Evolutionary conservation across 495 filamentous ascomycete species (phyloP).

Genomic region (Entonaema liquescens): DNA sequence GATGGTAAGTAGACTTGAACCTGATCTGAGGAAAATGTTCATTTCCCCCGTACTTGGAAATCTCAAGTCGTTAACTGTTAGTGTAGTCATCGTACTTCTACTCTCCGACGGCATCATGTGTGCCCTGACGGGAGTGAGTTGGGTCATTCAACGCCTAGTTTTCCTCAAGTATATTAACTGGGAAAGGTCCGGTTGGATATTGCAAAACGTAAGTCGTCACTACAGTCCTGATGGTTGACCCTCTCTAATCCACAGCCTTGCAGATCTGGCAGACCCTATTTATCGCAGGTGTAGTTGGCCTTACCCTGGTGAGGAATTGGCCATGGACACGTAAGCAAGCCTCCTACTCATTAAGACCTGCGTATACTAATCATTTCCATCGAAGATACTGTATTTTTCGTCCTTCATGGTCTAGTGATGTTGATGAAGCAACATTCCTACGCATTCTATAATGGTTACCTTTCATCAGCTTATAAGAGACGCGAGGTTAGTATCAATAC

Average conservation of each 20-base stretch:
- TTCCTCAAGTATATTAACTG: slow-evolving; percentile 65
- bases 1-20: slow-evolving; percentile 50
- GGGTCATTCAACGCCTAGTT: slow-evolving; percentile 66
- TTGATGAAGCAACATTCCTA: slow-evolving; percentile 84
- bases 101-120: slow-evolving; percentile 74
- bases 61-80: not conserved
- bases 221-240: not conserved
- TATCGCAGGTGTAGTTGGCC: slow-evolving; percentile 64
- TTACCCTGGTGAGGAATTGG: slow-evolving; percentile 73
- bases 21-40: too few species aligned
- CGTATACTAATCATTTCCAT: slow-evolving; percentile 9
- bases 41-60: not conserved
- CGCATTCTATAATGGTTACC: slow-evolving; percentile 77
- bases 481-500: slow-evolving; percentile 37
- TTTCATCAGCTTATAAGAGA: slow-evolving; percentile 67
- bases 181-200: slow-evolving; percentile 70
- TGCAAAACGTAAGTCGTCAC: slow-evolving; percentile 63
- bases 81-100: slow-evolving; percentile 64
- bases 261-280: slow-evolving; percentile 71
- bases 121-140: slow-evolving; percentile 64
- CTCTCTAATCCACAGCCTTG: slow-evolving; percentile 4
- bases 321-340: slow-evolving; percentile 69
- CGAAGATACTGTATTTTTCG: slow-evolving; percentile 66
- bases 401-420: slow-evolving; percentile 74
- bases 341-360: slow-evolving; percentile 41